Evolutionary conservation across 116 monocot genomes (phyloP), one percentile per base, ranked within the genome.

Genomic region (Phalaenopsis hybrid): DNA sequence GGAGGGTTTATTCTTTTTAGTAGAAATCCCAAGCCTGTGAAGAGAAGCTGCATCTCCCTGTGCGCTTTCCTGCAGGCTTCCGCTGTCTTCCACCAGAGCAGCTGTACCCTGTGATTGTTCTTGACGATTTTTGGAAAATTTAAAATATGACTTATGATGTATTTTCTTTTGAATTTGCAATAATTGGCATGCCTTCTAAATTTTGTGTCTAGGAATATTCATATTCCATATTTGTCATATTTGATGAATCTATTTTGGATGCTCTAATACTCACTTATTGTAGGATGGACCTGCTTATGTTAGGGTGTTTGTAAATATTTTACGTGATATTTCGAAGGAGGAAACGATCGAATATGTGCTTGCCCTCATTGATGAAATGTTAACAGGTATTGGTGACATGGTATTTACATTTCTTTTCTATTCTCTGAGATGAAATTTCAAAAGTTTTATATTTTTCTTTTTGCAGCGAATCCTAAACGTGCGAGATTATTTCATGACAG

Each of bases 341-440:
- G 95, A 99, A 79, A 95, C 95, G 12, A 86, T 95, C 34, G 95
- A 95, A 81, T 99, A 99, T 88, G 92, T 95, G 67, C 92, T 99
- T 81, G 99, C 92, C 45, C 99, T 99, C 57, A 89, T 99, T 84
- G 95, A 95, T 88, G 95, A 95, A 74, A 95, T 95, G 90, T 81
- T 99, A 18, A 84, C 92, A 81, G 95, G 99, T 99, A 81, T 20
- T 79, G 6, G 50, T 21, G 21, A 49, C 33, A 41, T 11, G 10
- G 13, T 70, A 37, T 37, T 50, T 68, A 31, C 10, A 33, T 78
- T 78, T 16, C 34, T 13, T 12, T 37, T 51, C 28, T 8, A 49
- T 31, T 41, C 83, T 44, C 31, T 78, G 18, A 13, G 6, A 0
- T 80, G 15, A 79, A 28, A 75, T 50, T 20, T 21, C 50, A 44